phyloP scores from a whole-genome alignment of 78 protist genomes.

The Dictyostelium intermedium region DNA sequence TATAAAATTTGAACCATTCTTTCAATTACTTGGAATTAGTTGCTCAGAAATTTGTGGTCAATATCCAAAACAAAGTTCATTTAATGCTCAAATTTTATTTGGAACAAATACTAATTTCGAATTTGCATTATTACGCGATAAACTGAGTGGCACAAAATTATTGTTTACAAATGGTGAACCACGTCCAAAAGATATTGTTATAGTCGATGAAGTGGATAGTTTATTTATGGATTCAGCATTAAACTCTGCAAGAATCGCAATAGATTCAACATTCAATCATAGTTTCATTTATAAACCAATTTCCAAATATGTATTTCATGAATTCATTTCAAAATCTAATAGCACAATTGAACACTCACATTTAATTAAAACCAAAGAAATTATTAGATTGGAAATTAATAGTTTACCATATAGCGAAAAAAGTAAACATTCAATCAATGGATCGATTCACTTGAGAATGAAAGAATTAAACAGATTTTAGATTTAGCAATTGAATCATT shows the following conservation, averaged over 20 bases:
- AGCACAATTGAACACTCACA: not conserved
- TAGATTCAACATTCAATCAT: not conserved
- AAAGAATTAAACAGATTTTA: not conserved
- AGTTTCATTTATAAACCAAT: conserved; percentile 17
- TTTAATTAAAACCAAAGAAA: too few relatives aligned
- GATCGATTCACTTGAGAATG: not conserved
- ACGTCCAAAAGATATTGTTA: not conserved
- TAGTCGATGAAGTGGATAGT: conserved; percentile 22
- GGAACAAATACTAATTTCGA: conserved; percentile 15
- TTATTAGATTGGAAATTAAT: not conserved
- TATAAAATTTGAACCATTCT: not conserved
- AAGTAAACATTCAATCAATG: not conserved
- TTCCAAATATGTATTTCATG: not conserved
- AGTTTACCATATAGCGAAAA: not conserved
- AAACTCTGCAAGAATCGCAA: conserved; percentile 20
- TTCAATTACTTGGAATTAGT: not conserved
- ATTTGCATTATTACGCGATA: not conserved
- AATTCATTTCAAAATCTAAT: not conserved
- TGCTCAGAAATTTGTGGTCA: not conserved
- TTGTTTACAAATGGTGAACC: not conserved
- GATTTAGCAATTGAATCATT: not conserved
- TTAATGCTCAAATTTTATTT: conserved; percentile 3
- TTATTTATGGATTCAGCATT: conserved; percentile 17
- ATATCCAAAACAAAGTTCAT: not conserved
- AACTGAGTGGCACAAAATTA: not conserved